Conservation (phyloP, 2,329 filamentous ascomycete genomes). For the Teratosphaeria zuluensis region DNA sequence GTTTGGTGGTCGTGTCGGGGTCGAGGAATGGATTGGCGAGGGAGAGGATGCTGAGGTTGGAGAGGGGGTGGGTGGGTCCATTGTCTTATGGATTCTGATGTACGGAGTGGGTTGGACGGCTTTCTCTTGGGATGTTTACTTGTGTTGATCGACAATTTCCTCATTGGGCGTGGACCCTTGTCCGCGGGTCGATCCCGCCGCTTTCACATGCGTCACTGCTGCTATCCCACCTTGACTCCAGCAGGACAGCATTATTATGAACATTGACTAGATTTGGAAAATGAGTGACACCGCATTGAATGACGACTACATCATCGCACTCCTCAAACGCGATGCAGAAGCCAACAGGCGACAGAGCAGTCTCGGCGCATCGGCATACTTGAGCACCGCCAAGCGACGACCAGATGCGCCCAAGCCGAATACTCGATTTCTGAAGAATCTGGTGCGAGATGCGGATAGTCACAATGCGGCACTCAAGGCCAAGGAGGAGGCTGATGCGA, state of each 20-base stretch:
- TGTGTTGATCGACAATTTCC: neutral
- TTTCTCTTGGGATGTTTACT: neutral
- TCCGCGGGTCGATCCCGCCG: neutral
- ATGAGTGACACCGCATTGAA: neutral
- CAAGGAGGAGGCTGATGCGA: constrained; percentile 72
- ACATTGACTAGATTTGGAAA: neutral
- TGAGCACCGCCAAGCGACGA: neutral
- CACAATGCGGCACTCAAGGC: constrained; percentile 83
- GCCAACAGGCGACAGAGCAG: constrained; percentile 32
- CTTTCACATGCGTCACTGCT: neutral
- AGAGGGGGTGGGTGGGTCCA: neutral
- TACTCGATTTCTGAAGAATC: constrained; percentile 75
- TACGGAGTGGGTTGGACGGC: neutral
- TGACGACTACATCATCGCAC: constrained; percentile 68
- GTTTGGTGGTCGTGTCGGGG: constrained; percentile 1
- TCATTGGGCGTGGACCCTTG: neutral
- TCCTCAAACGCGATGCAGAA: constrained; percentile 73
- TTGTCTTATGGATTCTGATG: neutral
- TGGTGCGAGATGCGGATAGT: constrained; percentile 76
- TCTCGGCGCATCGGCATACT: neutral
- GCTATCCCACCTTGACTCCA: neutral
- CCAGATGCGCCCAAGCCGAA: constrained; percentile 70
- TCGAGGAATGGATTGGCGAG: constrained; percentile 6
- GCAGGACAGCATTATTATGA: neutral
- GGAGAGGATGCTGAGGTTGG: constrained; percentile 5